Evolutionary conservation across 495 filamentous ascomycete species (phyloP).

Genomic region (Elaphomyces granulatus): DNA sequence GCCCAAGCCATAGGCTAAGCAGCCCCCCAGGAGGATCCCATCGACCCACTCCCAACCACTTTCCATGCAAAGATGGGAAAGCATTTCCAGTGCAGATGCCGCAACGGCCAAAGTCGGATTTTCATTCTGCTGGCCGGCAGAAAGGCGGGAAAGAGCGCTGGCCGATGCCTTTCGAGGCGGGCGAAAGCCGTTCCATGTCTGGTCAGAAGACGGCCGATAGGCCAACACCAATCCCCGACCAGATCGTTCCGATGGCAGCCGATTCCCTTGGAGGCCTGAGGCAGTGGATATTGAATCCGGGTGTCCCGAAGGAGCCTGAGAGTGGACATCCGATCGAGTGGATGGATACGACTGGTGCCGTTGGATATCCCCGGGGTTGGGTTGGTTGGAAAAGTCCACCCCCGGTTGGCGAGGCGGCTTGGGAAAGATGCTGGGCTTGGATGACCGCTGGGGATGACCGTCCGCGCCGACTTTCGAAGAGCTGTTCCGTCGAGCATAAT

Average conservation of each 20-base stretch:
- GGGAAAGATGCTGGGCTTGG: constrained; percentile 47
- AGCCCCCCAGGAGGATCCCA: constrained; percentile 86
- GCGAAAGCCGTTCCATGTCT: constrained; percentile 17
- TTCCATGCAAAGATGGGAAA: constrained; percentile 70
- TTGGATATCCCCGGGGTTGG: constrained; percentile 13
- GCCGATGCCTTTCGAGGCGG: constrained; percentile 19
- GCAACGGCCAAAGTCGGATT: constrained; percentile 34
- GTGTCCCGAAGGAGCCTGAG: constrained; percentile 7
- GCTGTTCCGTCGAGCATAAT: constrained; percentile 40
- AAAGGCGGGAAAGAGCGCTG: constrained; percentile 23
- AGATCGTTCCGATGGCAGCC: constrained; percentile 5
- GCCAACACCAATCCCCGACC: background rate
- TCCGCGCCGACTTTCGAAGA: constrained; percentile 20
- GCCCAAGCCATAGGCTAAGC: constrained; percentile 82
- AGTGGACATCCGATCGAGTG: constrained; percentile 22
- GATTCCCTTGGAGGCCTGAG: constrained; percentile 6
- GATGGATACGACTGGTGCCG: constrained; percentile 32
- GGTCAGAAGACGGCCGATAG: constrained; percentile 15
- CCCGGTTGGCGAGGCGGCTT: constrained; percentile 43
- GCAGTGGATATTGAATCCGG: constrained; percentile 6
- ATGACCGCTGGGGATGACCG: constrained; percentile 20
- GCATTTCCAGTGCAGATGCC: constrained; percentile 57
- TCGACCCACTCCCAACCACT: constrained; percentile 91
- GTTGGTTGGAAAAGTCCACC: constrained; percentile 24
- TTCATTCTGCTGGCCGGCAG: constrained; percentile 19